phyloP scores from a whole-genome alignment of 2,329 filamentous ascomycete species.

The Aspergillus tubingensis region DNA sequence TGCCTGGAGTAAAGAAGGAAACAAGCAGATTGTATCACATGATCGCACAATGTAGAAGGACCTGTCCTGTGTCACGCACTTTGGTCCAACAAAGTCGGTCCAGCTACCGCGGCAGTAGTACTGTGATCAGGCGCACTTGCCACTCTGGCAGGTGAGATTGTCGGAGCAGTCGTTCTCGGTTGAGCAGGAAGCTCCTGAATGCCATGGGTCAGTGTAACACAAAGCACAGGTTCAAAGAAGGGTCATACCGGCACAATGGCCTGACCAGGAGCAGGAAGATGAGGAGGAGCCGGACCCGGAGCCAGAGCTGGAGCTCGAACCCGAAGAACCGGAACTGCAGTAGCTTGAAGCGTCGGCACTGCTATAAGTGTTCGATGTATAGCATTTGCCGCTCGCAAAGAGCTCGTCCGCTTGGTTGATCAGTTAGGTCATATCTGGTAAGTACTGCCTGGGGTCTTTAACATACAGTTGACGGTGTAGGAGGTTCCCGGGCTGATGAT shows the following conservation, averaged over 20 bases:
- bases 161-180: constrained; percentile 7
- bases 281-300: not conserved
- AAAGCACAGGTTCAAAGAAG: no score
- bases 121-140: not conserved
- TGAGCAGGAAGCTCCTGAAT: constrained; percentile 6
- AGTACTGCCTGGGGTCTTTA: not conserved
- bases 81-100: no score
- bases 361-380: constrained; percentile 7
- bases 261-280: not conserved
- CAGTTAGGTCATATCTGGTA: not conserved
- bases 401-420: not conserved
- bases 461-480: constrained; percentile 1
- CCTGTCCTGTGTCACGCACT: no score
- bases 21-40: no score
- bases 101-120: no score
- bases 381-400: constrained; percentile 1
- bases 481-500: constrained; percentile 3
- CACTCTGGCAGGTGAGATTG: not conserved
- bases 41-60: no score
- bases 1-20: no score
- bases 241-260: not conserved
- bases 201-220: not conserved
- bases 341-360: not conserved
- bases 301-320: not conserved
- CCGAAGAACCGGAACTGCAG: not conserved